Base-by-base conservation (phyloP, 108 stramenopile species). In the Ochromonas danica region DNA sequence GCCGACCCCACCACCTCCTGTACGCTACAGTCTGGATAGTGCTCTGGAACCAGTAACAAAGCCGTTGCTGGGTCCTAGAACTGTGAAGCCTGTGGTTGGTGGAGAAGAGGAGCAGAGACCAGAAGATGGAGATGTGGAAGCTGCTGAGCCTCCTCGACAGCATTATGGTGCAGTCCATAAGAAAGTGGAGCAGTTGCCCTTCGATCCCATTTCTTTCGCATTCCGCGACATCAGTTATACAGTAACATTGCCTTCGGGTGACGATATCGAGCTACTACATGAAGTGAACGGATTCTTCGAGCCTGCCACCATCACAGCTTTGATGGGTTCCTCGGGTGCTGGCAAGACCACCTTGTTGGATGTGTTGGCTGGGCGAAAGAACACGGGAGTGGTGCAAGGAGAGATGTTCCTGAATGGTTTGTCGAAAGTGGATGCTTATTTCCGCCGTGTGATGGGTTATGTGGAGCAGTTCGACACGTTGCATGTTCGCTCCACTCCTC, bases 401-500 rank as follows among this genome's bases (percentile, higher is more conserved):
- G 92, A 94, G 41, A 85, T 95, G 45, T 80, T 78, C 28, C 42
- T 94, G 17, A 75, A 75, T 41, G 72, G 72, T 22, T 28, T 39
- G 33, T 45, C 45, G 35, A 61, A 78, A 39, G 60, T 38, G 38
- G 78, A 78, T 22, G 36, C 1, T 36, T 65, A 40, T 31, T 78
- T 78, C 38, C 45, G 78, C 31, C 1, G 30, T 25, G 60, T 78
- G 43, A 78, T 78, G 60, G 78, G 61, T n/a, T 75, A 80, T 28
- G 79, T 80, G 28, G 79, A 80, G 79, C 79, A 80, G 30, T 80
- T 80, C 72, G 79, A 96, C 84, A 85, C 92, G 6, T 93, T 94
- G 81, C 78, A 87, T 61, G 90, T 92, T 25, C 84, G 89, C 31
- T 79, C 90, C 62, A 97, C 94, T 27, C 93, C 95, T 40, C 62